phyloP scores from a whole-genome alignment of 1,139 yeast species.

The Suzukiozyma palmioleophila region DNA sequence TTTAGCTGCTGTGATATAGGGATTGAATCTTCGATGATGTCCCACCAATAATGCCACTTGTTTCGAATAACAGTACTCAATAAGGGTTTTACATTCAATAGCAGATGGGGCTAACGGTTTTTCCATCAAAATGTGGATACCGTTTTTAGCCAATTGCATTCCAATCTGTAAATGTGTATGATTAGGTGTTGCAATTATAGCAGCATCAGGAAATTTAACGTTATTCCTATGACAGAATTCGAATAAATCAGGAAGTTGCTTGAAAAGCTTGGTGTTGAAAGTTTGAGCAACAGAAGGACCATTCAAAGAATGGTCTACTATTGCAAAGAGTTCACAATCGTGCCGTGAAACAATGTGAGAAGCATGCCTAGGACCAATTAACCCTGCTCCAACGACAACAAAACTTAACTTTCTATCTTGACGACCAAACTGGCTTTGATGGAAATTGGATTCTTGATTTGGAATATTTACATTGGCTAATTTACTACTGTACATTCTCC shows the following conservation, averaged over 20 bases:
- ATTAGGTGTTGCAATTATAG: conserved; percentile 39
- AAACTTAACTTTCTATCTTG: conserved; percentile 2
- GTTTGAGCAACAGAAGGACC: conserved; percentile 33
- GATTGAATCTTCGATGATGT: conserved; percentile 39
- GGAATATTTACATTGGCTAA: conserved; percentile 3
- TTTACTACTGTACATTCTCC: conserved; percentile 2
- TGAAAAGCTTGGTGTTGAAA: conserved; percentile 25
- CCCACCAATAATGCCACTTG: conserved; percentile 32
- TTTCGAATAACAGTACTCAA: conserved; percentile 17
- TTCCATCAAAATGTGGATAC: conserved; percentile 34
- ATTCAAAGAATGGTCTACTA: conserved; percentile 37
- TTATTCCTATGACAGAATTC: conserved; percentile 21
- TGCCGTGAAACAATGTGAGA: conserved; percentile 23
- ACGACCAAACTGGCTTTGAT: not conserved
- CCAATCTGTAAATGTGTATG: conserved; percentile 34
- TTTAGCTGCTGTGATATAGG: conserved; percentile 33
- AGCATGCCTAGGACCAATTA: conserved; percentile 43
- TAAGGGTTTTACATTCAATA: conserved; percentile 28
- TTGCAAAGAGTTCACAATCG: conserved; percentile 29
- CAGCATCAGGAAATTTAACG: conserved; percentile 28
- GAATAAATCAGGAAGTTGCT: conserved; percentile 25
- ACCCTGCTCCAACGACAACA: conserved; percentile 28
- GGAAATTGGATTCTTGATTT: not conserved
- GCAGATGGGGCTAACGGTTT: conserved; percentile 33
- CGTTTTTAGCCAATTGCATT: conserved; percentile 28